A percentile compares a stretch with the other conserved stretches of the same genome.
Evolutionary conservation across 139 green algal genomes (phyloP).

Genomic region (Micractinium conductrix): DNA sequence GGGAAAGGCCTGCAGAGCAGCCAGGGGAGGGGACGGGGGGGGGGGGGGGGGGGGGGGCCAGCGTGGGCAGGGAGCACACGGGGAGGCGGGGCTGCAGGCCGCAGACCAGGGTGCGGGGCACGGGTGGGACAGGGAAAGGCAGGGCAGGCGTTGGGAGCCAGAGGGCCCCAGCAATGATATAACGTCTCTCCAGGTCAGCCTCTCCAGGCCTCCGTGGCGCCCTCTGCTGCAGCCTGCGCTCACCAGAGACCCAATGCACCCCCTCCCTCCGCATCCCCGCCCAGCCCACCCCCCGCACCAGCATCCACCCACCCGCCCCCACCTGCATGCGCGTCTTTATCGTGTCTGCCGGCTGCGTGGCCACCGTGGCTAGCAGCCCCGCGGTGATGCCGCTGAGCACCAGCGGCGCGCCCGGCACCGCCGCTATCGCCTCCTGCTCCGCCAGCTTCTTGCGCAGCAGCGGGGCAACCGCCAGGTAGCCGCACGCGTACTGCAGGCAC

Average conservation of each 20-base stretch:
- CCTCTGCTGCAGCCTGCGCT: too few species aligned
- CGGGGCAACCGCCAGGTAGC: slow-evolving; percentile 85
- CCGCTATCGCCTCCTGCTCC: background rate
- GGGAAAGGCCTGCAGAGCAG: slow-evolving; percentile 43
- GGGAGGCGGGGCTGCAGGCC: too few species aligned
- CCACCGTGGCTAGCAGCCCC: slow-evolving; percentile 74
- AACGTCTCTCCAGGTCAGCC: too few species aligned
- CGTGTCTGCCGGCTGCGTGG: slow-evolving; percentile 89
- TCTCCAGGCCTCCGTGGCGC: too few species aligned
- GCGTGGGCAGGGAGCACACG: too few species aligned
- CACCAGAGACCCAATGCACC: too few species aligned
- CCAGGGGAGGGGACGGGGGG: background rate
- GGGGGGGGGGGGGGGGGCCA: too few species aligned
- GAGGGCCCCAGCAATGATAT: too few species aligned
- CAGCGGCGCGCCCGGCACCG: slow-evolving; percentile 54
- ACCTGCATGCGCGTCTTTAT: slow-evolving; percentile 91
- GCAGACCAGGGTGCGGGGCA: too few species aligned
- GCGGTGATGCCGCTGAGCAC: slow-evolving; percentile 66
- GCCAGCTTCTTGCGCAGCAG: slow-evolving; percentile 68
- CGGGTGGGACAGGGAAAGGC: too few species aligned
- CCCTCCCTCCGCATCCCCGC: background rate
- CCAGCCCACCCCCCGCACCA: background rate
- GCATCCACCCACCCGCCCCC: background rate
- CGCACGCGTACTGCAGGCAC: slow-evolving; percentile 80
- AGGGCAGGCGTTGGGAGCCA: too few species aligned